These are phyloP conservation scores for Cytospora mali DNA, from an alignment of 2,329 filamentous ascomycete genomes.

Conservation along the genomic window DNA sequence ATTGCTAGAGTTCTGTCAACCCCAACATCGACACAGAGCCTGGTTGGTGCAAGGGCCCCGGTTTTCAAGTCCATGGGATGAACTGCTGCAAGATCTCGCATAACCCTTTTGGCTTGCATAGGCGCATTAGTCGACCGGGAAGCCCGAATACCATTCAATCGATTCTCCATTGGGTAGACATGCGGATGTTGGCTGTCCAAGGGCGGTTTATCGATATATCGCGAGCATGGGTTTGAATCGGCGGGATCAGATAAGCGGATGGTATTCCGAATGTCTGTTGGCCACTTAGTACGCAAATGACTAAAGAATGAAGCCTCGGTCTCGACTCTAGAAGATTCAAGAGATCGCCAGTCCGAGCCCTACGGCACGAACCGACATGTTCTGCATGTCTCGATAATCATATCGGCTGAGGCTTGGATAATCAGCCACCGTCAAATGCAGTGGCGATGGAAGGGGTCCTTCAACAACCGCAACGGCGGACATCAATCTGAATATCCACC, in stretches of 20 bases:
- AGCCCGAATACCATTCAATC: conserved; percentile 5
- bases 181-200: not conserved
- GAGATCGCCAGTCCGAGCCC: conserved; percentile 20
- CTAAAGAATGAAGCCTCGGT: conserved; percentile 1
- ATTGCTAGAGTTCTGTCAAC: not conserved
- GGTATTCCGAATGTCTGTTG: not conserved
- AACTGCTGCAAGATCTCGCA: conserved; percentile 6
- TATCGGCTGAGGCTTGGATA: not conserved
- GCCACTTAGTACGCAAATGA: not conserved
- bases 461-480: not conserved
- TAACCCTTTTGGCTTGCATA: not conserved
- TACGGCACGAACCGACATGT: conserved; percentile 10
- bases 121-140: not conserved
- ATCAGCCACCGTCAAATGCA: not conserved
- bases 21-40: not conserved
- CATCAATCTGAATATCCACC: not conserved
- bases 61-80: conserved; percentile 1
- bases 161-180: conserved; percentile 5
- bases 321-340: conserved; percentile 11
- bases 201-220: not conserved
- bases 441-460: not conserved
- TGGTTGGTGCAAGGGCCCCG: not conserved
- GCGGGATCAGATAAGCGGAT: not conserved
- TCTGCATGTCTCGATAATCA: not conserved
- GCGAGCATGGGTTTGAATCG: not conserved